Conservation (phyloP, 768 basidiomycete species). For the Fibroporia radiculosa region DNA sequence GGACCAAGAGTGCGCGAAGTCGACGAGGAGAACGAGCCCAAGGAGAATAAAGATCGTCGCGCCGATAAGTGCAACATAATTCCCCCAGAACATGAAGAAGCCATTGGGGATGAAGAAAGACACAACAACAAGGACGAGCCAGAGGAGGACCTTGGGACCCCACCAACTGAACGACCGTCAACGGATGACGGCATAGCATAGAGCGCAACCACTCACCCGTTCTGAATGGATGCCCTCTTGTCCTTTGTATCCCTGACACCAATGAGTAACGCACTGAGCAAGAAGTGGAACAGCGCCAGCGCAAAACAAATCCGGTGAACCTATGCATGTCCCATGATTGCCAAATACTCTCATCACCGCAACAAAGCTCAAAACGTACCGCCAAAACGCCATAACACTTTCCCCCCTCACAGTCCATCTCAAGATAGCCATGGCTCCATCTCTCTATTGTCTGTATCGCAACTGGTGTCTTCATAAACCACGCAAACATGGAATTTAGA, state of each 20-base stretch:
- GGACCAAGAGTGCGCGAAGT: constrained; percentile 98
- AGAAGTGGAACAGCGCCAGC: constrained; percentile 77
- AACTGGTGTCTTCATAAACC: constrained; percentile 90
- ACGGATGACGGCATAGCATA: neutral
- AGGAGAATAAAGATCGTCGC: constrained; percentile 94
- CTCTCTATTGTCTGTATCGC: constrained; percentile 84
- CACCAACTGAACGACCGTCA: constrained; percentile 70
- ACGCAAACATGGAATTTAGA: constrained; percentile 91
- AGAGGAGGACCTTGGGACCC: constrained; percentile 92
- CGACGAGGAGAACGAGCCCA: constrained; percentile 93
- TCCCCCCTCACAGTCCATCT: constrained; percentile 91
- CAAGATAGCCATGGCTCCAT: constrained; percentile 94
- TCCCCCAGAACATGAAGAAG: constrained; percentile 98
- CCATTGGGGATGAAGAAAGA: constrained; percentile 96
- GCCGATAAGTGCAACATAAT: constrained; percentile 85
- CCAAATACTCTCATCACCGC: neutral
- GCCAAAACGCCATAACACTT: constrained; percentile 97
- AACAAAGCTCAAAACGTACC: constrained; percentile 38
- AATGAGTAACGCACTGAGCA: constrained; percentile 72
- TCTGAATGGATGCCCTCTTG: constrained; percentile 93
- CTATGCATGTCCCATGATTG: constrained; percentile 27
- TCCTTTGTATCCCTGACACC: constrained; percentile 87
- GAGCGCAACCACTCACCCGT: constrained; percentile 53
- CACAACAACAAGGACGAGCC: constrained; percentile 72
- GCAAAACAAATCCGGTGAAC: constrained; percentile 98